Evolutionary conservation across 1,139 yeast genomes (phyloP).

Genomic region (Pneumocystis sp.): DNA sequence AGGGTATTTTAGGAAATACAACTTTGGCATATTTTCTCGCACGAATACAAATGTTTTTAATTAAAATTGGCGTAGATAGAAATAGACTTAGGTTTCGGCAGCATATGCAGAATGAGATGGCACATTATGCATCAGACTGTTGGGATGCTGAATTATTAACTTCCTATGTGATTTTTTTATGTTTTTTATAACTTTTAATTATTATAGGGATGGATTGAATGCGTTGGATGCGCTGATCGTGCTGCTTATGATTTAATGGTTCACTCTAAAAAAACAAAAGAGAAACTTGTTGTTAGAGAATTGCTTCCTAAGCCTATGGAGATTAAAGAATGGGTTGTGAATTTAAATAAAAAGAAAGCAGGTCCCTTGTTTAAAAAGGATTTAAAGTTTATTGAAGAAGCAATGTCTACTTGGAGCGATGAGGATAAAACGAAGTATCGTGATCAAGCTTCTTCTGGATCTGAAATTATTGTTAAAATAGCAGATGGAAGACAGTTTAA

Average conservation of each 20-base stretch:
- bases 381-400: slow-evolving; percentile 79
- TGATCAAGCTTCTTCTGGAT: slow-evolving; percentile 46
- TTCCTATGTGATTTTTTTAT: slow-evolving; percentile 34
- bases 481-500: slow-evolving; percentile 35
- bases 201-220: slow-evolving; percentile 80
- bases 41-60: slow-evolving; percentile 71
- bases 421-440: slow-evolving; percentile 70
- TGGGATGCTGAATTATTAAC: slow-evolving; percentile 98
- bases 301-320: slow-evolving; percentile 68
- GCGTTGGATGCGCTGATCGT: slow-evolving; percentile 99
- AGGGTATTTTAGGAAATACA: slow-evolving; percentile 78
- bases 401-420: slow-evolving; percentile 63
- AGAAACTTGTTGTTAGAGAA: slow-evolving; percentile 86
- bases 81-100: slow-evolving; percentile 86
- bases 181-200: neutral
- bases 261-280: slow-evolving; percentile 88
- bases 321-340: slow-evolving; percentile 71
- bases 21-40: slow-evolving; percentile 95
- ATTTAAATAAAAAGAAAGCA: slow-evolving; percentile 81
- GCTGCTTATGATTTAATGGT: slow-evolving; percentile 95
- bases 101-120: slow-evolving; percentile 98
- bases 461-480: slow-evolving; percentile 50
- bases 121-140: slow-evolving; percentile 98
- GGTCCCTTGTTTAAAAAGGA: slow-evolving; percentile 97
- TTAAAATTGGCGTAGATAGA: slow-evolving; percentile 80